phyloP scores from a whole-genome alignment of 2,329 filamentous ascomycete species.

The Pezicula rhizophila region DNA sequence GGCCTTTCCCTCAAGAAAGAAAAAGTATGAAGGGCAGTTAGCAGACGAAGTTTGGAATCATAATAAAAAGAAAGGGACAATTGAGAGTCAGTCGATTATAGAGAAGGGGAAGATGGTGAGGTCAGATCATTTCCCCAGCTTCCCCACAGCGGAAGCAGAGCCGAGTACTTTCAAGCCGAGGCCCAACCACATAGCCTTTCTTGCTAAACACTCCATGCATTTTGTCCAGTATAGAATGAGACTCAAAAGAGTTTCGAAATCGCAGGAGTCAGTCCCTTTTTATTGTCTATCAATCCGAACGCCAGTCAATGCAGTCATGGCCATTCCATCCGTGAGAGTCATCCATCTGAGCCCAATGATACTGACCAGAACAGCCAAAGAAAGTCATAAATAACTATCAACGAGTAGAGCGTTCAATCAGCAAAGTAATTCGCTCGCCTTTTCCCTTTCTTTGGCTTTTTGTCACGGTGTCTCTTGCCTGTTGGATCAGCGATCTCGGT shows the following conservation, averaged over 20 bases:
- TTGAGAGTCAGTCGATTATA: too few species aligned
- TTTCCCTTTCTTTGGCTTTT: slow-evolving; percentile 46
- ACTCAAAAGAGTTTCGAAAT: too few species aligned
- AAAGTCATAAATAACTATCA: not conserved
- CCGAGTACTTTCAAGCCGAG: slow-evolving; percentile 14
- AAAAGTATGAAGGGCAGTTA: not conserved
- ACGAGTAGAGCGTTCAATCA: slow-evolving; percentile 14
- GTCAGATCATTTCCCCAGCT: slow-evolving; percentile 11
- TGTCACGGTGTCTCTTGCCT: slow-evolving; percentile 87
- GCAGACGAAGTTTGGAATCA: not conserved
- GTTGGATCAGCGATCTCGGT: slow-evolving; percentile 72
- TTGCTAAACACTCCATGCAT: too few species aligned
- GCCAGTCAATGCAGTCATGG: not conserved
- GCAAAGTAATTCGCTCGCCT: slow-evolving; percentile 30
- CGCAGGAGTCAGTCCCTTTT: too few species aligned
- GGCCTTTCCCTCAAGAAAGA: not conserved
- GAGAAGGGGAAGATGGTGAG: not conserved
- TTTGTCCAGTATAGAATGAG: too few species aligned
- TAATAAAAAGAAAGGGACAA: not conserved
- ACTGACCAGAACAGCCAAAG: not conserved
- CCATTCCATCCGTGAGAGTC: not conserved
- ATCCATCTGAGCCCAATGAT: too few species aligned
- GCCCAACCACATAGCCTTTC: slow-evolving; percentile 3
- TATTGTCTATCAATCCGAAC: not conserved
- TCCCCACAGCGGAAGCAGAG: slow-evolving; percentile 13